phyloP scores from a whole-genome alignment of 2,329 filamentous ascomycete genomes.

The Monosporascus sp. region DNA sequence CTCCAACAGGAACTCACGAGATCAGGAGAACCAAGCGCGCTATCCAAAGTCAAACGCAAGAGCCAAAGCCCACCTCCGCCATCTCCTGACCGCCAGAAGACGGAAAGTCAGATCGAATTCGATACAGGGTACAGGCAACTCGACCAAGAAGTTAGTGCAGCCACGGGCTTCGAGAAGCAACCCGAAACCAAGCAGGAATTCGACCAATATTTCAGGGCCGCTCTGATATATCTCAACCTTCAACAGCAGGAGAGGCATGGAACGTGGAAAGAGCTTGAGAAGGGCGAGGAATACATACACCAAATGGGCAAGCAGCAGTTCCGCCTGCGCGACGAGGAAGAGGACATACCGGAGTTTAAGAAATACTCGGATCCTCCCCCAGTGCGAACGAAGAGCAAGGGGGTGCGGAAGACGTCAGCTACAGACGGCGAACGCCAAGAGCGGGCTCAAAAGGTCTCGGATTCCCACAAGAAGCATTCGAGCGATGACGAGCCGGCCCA shows the following conservation, averaged over 20 bases:
- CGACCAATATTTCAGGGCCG: slow-evolving; percentile 1
- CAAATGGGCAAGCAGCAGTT: slow-evolving; percentile 9
- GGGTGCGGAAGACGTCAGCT: background rate
- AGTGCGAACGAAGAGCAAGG: background rate
- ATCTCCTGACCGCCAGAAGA: background rate
- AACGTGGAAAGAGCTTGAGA: slow-evolving; percentile 10
- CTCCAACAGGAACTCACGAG: background rate
- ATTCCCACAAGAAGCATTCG: background rate
- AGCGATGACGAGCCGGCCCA: background rate
- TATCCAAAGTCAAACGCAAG: background rate
- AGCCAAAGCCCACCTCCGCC: background rate
- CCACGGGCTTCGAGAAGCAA: slow-evolving; percentile 1
- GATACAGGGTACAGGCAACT: background rate
- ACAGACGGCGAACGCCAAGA: background rate
- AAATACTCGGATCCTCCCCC: background rate
- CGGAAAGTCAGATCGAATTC: background rate
- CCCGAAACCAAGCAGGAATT: slow-evolving; percentile 3
- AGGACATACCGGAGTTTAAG: background rate
- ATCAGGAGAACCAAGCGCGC: background rate
- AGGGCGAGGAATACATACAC: slow-evolving; percentile 4
- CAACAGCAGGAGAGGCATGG: slow-evolving; percentile 1
- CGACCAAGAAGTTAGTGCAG: slow-evolving; percentile 2
- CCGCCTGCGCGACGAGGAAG: background rate
- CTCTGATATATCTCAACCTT: slow-evolving; percentile 1
- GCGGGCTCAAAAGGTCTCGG: background rate